phyloP scores from a whole-genome alignment of 805 yeast species.

The Sugiyamaella chiloensis region DNA sequence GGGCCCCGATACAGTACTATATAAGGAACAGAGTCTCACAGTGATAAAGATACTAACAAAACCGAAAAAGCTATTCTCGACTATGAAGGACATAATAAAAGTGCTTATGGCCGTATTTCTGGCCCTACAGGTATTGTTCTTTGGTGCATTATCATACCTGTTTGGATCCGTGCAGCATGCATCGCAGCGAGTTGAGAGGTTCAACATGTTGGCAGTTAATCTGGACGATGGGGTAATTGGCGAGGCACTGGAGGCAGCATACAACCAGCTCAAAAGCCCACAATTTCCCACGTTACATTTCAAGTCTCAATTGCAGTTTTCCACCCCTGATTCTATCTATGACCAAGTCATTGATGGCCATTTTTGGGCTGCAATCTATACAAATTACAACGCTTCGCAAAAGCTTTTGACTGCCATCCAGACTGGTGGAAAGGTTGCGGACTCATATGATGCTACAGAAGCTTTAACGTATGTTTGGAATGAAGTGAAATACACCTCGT shows the following conservation, averaged over 20 bases:
- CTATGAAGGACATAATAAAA: not conserved
- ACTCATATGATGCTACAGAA: slow-evolving; percentile 6
- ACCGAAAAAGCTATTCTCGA: too few species aligned
- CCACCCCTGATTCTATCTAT: not conserved
- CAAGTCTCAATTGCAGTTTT: slow-evolving; percentile 1
- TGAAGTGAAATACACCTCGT: slow-evolving; percentile 11
- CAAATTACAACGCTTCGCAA: slow-evolving; percentile 8
- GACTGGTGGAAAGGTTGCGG: not conserved
- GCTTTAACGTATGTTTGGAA: slow-evolving; percentile 15
- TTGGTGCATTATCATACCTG: slow-evolving; percentile 11
- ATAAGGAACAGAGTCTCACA: too few species aligned
- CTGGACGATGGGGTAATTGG: slow-evolving; percentile 14
- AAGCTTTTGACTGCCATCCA: slow-evolving; percentile 1
- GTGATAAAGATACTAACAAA: too few species aligned
- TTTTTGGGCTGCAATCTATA: slow-evolving; percentile 17
- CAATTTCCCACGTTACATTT: slow-evolving; percentile 10
- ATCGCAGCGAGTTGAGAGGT: slow-evolving; percentile 3
- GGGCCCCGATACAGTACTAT: too few species aligned
- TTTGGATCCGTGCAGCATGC: slow-evolving; percentile 12
- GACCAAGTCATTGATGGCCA: slow-evolving; percentile 9
- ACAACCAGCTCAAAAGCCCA: slow-evolving; percentile 8
- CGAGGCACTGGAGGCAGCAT: slow-evolving; percentile 8
- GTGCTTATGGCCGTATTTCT: not conserved
- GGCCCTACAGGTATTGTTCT: slow-evolving; percentile 14
- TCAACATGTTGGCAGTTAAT: slow-evolving; percentile 13